Percentiles rank a stretch among this genome's conserved stretches.
Evolutionary conservation across 441 rosid species (phyloP).

Genomic region (Aleurites moluccanus): DNA sequence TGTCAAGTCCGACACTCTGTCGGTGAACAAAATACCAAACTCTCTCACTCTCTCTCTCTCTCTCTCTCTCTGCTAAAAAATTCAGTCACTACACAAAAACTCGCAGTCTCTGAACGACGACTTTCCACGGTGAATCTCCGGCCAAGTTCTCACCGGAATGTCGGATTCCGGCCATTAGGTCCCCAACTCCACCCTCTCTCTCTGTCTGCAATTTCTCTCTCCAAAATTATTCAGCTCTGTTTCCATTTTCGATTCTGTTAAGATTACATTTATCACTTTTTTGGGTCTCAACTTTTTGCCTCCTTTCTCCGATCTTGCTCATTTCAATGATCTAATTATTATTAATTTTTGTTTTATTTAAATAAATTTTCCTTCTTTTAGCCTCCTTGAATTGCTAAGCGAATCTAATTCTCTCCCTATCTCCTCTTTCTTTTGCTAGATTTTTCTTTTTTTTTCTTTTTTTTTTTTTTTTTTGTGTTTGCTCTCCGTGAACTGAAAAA

Average conservation of each 20-base stretch:
- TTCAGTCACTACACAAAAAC: neutral
- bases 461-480: neutral
- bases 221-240: slow-evolving; percentile 17
- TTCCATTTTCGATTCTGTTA: neutral
- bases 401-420: neutral
- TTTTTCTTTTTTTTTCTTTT: neutral
- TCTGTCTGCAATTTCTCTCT: slow-evolving; percentile 17
- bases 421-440: slow-evolving; percentile 8
- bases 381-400: neutral
- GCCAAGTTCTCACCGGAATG: slow-evolving; percentile 35
- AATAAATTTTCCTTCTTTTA: neutral
- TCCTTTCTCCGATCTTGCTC: slow-evolving; percentile 10
- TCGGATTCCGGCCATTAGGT: slow-evolving; percentile 37
- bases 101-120: slow-evolving; percentile 12
- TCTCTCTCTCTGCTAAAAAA: neutral
- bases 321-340: neutral
- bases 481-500: neutral
- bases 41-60: slow-evolving; percentile 3
- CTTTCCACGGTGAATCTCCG: slow-evolving; percentile 27
- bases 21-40: slow-evolving; percentile 33
- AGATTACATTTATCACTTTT: neutral
- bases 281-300: slow-evolving; percentile 27
- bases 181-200: neutral
- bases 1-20: slow-evolving; percentile 40
- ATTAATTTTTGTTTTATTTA: too few relatives aligned